These are phyloP conservation scores for Alternaria sp. DNA, from an alignment of 2,329 filamentous ascomycete species.

Conservation along the genomic window DNA sequence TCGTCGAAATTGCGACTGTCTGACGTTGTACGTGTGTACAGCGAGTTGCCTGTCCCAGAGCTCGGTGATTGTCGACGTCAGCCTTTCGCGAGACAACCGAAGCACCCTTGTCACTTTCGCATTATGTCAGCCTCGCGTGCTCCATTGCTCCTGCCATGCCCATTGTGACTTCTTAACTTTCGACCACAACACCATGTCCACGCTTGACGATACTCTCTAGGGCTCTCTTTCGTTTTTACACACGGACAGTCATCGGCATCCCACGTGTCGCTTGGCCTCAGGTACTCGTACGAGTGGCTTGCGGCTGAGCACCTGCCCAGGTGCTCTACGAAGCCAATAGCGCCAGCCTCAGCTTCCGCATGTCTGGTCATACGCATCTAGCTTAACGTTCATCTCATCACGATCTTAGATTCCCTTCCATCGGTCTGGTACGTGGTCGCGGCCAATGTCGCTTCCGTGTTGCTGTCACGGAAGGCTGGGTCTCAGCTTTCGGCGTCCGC, in stretches of 20 bases:
- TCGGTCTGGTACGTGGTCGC: slow-evolving; percentile 1
- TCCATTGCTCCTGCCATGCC: not conserved
- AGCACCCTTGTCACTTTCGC: slow-evolving; percentile 1
- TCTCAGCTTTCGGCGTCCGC: not conserved
- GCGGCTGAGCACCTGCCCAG: not conserved
- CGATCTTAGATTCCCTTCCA: not conserved
- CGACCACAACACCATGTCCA: not conserved
- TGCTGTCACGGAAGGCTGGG: slow-evolving; percentile 2
- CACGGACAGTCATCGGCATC: not conserved
- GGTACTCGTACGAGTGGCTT: not conserved
- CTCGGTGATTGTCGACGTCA: slow-evolving; percentile 17
- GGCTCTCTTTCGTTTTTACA: not conserved
- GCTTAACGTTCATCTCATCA: not conserved
- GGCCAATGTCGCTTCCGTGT: not conserved
- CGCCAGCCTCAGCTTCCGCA: slow-evolving; percentile 5
- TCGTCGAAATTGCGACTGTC: not conserved
- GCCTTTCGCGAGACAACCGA: slow-evolving; percentile 10
- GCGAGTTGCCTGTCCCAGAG: not conserved
- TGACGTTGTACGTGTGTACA: not conserved
- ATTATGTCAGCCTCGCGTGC: slow-evolving; percentile 8
- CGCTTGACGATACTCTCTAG: not conserved
- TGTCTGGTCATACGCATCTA: slow-evolving; percentile 1
- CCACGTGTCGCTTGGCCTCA: not conserved
- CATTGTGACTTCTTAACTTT: not conserved
- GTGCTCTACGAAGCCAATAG: not conserved